Evolutionary conservation across 139 green algal species (phyloP).

Genomic region (Chlamydomonas schloesseri): DNA sequence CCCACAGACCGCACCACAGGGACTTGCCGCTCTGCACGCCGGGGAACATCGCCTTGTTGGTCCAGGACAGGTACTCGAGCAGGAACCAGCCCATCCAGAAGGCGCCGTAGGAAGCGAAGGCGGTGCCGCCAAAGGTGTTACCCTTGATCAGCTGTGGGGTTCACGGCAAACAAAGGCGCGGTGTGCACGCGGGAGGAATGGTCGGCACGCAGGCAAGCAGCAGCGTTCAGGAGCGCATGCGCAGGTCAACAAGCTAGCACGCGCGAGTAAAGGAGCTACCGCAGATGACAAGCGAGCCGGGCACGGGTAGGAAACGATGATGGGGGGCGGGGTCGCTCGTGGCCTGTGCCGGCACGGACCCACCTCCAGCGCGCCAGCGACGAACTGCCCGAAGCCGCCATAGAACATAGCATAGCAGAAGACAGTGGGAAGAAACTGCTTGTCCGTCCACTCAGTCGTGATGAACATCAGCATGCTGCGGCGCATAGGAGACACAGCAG

Average conservation of each 20-base stretch:
- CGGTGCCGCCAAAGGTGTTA: conserved; percentile 80
- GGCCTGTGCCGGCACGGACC: background rate
- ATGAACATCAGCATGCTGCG: background rate
- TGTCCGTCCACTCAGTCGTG: conserved; percentile 21
- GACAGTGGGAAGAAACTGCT: conserved; percentile 44
- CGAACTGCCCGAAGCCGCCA: conserved; percentile 75
- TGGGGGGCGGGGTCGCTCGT: background rate
- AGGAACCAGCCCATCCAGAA: conserved; percentile 78
- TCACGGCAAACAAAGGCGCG: background rate
- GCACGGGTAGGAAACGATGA: background rate
- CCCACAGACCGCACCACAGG: conserved; percentile 71
- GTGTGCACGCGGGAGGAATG: background rate
- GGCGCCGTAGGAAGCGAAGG: conserved; percentile 75
- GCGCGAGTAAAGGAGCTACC: no score
- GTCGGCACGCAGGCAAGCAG: background rate
- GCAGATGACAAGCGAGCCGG: no score
- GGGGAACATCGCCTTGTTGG: background rate
- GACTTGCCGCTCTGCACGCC: conserved; percentile 39
- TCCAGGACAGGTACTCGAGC: conserved; percentile 22
- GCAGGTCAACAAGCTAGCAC: no score
- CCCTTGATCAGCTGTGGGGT: conserved; percentile 68
- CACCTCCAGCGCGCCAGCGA: conserved; percentile 80
- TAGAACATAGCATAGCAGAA: conserved; percentile 73
- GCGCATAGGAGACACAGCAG: no score
- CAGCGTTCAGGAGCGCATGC: background rate